These are phyloP conservation scores for Saccharomyces hybrid DNA, from an alignment of 1,139 yeast genomes.

Conservation along the genomic window DNA sequence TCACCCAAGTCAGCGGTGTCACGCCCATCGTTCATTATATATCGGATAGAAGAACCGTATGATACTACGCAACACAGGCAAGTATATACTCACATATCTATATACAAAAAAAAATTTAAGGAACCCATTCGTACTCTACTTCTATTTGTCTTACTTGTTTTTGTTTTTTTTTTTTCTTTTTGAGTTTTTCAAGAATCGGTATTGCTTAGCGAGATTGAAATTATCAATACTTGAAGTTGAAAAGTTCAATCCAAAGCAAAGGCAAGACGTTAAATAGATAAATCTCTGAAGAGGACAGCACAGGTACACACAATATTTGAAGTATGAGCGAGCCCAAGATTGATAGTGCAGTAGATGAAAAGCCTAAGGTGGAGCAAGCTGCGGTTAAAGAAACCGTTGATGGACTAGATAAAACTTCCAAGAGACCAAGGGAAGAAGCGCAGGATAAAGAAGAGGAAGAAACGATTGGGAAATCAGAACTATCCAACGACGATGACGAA, in stretches of 20 bases:
- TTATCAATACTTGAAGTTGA: not conserved
- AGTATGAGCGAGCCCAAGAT: not conserved
- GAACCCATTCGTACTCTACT: not conserved
- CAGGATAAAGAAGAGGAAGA: constrained; percentile 1
- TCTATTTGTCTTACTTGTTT: too few relatives aligned
- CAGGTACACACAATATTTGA: not conserved
- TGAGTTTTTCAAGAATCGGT: too few relatives aligned
- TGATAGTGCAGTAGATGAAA: not conserved
- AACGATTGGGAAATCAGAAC: constrained; percentile 1
- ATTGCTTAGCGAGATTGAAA: not conserved
- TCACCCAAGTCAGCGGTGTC: constrained; percentile 75
- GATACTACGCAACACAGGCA: not conserved
- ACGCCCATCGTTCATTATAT: constrained; percentile 84
- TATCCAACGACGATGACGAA: constrained; percentile 3
- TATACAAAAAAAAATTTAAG: not conserved
- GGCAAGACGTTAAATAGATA: too few relatives aligned
- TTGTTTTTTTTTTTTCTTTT: too few relatives aligned
- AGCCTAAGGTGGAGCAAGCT: not conserved
- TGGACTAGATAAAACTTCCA: not conserved
- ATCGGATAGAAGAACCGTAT: constrained; percentile 75
- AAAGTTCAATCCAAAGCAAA: not conserved
- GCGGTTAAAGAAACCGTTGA: not conserved
- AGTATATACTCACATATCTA: too few relatives aligned
- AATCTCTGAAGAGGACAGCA: too few relatives aligned
- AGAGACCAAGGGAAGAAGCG: constrained; percentile 1